A percentile compares a stretch with the other conserved stretches of the same genome.
These are phyloP conservation scores for Gaillardinia entomophila DNA, from an alignment of 805 yeast genomes.

Conservation along the genomic window DNA sequence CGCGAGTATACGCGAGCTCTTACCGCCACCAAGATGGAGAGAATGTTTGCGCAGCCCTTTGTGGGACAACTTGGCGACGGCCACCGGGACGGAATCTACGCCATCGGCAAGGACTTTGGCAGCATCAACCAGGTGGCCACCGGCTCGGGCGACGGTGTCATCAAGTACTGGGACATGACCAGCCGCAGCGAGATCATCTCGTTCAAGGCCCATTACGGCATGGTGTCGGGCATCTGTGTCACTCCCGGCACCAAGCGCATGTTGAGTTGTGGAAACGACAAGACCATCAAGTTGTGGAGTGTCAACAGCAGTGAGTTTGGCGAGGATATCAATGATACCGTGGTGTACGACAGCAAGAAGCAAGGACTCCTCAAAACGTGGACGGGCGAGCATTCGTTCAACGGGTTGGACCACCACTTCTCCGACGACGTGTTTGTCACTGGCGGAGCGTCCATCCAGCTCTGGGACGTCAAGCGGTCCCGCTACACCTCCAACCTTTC, in stretches of 20 bases:
- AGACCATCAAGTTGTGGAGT: conserved; percentile 85
- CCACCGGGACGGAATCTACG: conserved; percentile 90
- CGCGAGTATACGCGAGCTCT: conserved; percentile 93
- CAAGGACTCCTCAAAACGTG: conserved; percentile 71
- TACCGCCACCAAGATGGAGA: conserved; percentile 90
- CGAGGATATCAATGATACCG: conserved; percentile 23
- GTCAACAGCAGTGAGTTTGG: conserved; percentile 52
- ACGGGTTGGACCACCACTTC: conserved; percentile 81
- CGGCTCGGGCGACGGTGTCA: conserved; percentile 92
- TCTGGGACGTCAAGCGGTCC: conserved; percentile 88
- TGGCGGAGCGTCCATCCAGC: conserved; percentile 81
- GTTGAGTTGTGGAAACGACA: conserved; percentile 87
- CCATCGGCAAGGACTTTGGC: conserved; percentile 72
- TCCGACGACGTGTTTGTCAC: conserved; percentile 74
- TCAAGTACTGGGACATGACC: conserved; percentile 90
- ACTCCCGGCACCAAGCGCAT: conserved; percentile 51
- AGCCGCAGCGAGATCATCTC: conserved; percentile 69
- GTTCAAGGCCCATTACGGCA: conserved; percentile 85
- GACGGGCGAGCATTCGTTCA: conserved; percentile 78
- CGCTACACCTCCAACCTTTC: conserved; percentile 72
- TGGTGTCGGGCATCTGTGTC: conserved; percentile 76
- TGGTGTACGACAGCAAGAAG: conserved; percentile 23
- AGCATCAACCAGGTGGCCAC: conserved; percentile 74
- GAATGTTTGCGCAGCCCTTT: conserved; percentile 97
- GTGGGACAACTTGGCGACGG: conserved; percentile 93